Evolutionary conservation across 129 eudicot genomes (phyloP).

Genomic region (Artemisia tridentata): DNA sequence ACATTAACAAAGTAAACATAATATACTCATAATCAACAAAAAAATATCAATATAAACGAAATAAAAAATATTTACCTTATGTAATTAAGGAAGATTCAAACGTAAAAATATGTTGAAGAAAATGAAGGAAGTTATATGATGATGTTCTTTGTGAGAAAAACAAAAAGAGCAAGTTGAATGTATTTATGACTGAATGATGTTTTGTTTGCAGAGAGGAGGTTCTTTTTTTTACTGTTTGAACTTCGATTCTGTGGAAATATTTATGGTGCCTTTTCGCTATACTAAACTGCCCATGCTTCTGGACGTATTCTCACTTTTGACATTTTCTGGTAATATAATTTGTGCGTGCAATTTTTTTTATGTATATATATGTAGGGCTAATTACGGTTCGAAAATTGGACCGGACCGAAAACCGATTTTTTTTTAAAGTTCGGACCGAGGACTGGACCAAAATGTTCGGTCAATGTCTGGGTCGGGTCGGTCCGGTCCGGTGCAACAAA

Average conservation of each 20-base stretch:
- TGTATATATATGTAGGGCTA: no score
- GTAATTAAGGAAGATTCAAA: constrained; percentile 12
- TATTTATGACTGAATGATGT: neutral
- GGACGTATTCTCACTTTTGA: constrained; percentile 6
- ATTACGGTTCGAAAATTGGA: no score
- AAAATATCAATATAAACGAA: neutral
- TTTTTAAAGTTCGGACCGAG: no score
- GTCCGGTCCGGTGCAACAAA: no score
- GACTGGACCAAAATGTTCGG: no score
- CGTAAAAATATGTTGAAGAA: neutral
- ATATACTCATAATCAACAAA: neutral
- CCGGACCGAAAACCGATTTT: no score
- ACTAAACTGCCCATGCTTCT: constrained; percentile 16
- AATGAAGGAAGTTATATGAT: constrained; percentile 1
- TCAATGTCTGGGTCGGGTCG: no score
- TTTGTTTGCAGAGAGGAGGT: neutral
- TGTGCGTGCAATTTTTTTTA: no score
- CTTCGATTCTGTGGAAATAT: neutral
- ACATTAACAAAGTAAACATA: neutral
- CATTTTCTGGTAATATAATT: no score
- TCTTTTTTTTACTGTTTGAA: constrained; percentile 28
- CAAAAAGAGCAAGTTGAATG: neutral
- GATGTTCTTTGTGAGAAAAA: constrained; percentile 7
- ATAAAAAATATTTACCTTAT: constrained; percentile 16
- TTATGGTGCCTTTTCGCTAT: constrained; percentile 20